Base-by-base conservation (phyloP, 805 yeast species). In the Kluyveromyces lactis region DNA sequence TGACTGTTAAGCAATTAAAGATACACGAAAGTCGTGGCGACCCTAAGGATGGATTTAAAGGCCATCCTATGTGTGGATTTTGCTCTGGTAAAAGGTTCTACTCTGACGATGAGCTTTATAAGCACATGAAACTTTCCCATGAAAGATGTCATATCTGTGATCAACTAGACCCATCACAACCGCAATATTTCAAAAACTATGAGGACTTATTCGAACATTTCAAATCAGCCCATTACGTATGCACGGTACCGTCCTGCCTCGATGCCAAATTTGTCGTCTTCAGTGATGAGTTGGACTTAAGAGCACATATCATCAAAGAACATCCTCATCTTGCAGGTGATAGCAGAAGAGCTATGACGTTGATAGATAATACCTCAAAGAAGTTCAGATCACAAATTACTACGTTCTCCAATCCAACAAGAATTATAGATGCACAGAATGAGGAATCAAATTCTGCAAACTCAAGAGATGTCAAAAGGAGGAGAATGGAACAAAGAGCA, bases 201-300 rank as follows among this genome's bases (percentile, higher is more conserved):
- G 81, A 81, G 33, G 68, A 76, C 29, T 67, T 92, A 40, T 82
- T 77, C 49, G 65, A 67, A 12, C 99, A 92, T 66, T 92, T 92
- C 61, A 69, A 66, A 48, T 58, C 55, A 3, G 77, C 71, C 31
- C 99, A 92, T 60, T 86, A 68, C 59, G 77, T 78, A 12, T 92
- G 99, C 63, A 69, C 72, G 24, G 81, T 83, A 15, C 84, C 75
- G 35, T 53, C 72, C 10, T 92, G 99, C 63, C 61, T 89, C 35
- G 97, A 89, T 41, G 79, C 83, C 59, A 84, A 85, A 56, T 90
- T 92, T 63, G 92, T 92, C 17, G 98, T 90, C 1, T 92, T 92
- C 56, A 73, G 80, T 17, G 90, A 86, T 45, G 92, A 84, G 39
- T 61, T 87, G 40, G 97, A 87, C 49, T 67, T 92, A 39, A 81